Evolutionary conservation across 345 rosid species (phyloP).

Genomic region (Gossypium longicalyx): DNA sequence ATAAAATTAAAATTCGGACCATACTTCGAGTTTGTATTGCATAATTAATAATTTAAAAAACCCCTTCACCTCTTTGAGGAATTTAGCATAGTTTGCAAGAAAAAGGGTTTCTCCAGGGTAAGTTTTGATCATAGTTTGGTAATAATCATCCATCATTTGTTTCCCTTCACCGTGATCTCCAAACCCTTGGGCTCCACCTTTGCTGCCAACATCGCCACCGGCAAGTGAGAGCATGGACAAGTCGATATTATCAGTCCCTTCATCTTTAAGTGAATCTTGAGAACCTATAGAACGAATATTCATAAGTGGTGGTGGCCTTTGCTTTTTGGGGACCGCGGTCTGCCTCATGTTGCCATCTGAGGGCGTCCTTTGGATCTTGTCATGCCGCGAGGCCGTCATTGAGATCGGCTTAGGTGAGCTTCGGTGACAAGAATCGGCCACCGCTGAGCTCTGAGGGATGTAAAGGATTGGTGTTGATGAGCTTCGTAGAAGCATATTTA

Average conservation of each 20-base stretch:
- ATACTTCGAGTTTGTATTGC: too few species aligned
- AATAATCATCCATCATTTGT: constrained; percentile 38
- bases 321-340: constrained; percentile 14
- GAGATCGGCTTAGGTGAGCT: constrained; percentile 17
- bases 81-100: constrained; percentile 52
- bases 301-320: not conserved
- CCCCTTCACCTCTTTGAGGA: constrained; percentile 44
- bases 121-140: constrained; percentile 37
- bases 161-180: constrained; percentile 26
- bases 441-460: constrained; percentile 16
- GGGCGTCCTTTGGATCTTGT: constrained; percentile 23
- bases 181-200: constrained; percentile 15
- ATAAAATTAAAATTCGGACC: too few species aligned
- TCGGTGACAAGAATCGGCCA: constrained; percentile 5
- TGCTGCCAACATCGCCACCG: constrained; percentile 18
- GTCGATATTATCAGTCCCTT: not conserved
- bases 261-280: constrained; percentile 6
- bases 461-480: constrained; percentile 31
- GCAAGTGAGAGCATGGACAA: not conserved
- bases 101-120: constrained; percentile 44
- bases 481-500: constrained; percentile 37
- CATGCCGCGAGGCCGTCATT: constrained; percentile 11
- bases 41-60: too few species aligned
- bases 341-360: constrained; percentile 26
- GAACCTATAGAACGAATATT: not conserved